Evolutionary conservation across 2,329 filamentous ascomycete species (phyloP).

Genomic region (Colletotrichum caudatum): DNA sequence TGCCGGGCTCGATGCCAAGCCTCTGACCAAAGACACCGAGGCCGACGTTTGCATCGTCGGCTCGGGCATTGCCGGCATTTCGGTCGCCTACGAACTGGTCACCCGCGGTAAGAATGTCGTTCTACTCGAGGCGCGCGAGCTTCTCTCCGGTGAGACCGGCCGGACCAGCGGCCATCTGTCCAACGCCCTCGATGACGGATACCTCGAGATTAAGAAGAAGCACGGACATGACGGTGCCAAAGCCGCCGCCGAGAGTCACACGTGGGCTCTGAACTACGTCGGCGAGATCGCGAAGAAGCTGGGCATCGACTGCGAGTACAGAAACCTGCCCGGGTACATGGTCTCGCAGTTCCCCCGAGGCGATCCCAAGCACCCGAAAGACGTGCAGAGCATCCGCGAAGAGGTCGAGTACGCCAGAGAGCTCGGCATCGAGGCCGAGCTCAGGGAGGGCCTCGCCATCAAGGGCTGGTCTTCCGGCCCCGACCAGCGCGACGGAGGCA

Average conservation of each 20-base stretch:
- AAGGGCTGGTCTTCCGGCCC: constrained; percentile 60
- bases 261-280: constrained; percentile 64
- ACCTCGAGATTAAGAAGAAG: constrained; percentile 62
- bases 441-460: constrained; percentile 58
- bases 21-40: constrained; percentile 56
- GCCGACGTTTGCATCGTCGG: constrained; percentile 65
- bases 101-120: constrained; percentile 61
- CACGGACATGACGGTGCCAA: constrained; percentile 63
- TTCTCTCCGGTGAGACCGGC: constrained; percentile 65
- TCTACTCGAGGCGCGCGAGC: constrained; percentile 66
- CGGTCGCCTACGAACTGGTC: constrained; percentile 65
- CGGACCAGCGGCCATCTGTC: constrained; percentile 67
- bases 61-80: constrained; percentile 65
- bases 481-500: constrained; percentile 63
- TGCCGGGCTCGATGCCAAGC: constrained; percentile 53
- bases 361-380: constrained; percentile 57
- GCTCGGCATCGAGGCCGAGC: constrained; percentile 57
- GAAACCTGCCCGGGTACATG: constrained; percentile 60
- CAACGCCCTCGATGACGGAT: constrained; percentile 66
- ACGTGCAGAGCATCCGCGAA: constrained; percentile 58
- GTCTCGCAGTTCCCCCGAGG: constrained; percentile 61
- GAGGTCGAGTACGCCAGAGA: constrained; percentile 59
- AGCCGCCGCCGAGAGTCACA: constrained; percentile 64
- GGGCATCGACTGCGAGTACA: constrained; percentile 68
- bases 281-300: constrained; percentile 62